Evolutionary conservation across 352 stramenopile species (phyloP).

Genomic region (Globisporangium abappressorium): DNA sequence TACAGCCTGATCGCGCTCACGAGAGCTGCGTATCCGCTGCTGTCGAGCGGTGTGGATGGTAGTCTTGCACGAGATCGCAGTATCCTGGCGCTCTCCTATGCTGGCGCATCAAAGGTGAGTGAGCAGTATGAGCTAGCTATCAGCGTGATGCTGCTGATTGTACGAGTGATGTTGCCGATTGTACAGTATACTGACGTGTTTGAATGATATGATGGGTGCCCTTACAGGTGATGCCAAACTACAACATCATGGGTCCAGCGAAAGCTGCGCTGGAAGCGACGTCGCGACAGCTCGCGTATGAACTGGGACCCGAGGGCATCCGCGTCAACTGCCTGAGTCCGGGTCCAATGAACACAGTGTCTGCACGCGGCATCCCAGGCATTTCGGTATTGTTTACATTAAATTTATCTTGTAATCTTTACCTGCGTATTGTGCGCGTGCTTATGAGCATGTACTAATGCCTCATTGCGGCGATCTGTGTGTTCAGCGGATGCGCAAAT

Average conservation of each 20-base stretch:
- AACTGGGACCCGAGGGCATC: constrained; percentile 72
- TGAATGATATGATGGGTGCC: background rate
- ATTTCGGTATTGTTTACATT: constrained; percentile 56
- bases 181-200: background rate
- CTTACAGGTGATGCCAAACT: constrained; percentile 77
- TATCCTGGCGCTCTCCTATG: constrained; percentile 86
- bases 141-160: too few relatives aligned
- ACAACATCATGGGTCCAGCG: constrained; percentile 91
- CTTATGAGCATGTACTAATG: background rate
- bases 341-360: constrained; percentile 89
- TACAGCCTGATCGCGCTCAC: constrained; percentile 89
- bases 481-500: constrained; percentile 73
- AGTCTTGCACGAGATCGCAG: constrained; percentile 39
- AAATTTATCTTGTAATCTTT: background rate
- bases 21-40: constrained; percentile 54
- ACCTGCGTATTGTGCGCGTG: background rate
- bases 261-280: constrained; percentile 89
- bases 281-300: constrained; percentile 76
- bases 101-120: constrained; percentile 64
- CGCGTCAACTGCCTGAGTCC: constrained; percentile 90
- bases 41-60: constrained; percentile 22
- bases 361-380: constrained; percentile 84
- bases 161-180: background rate
- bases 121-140: background rate
- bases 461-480: background rate